Conservation (phyloP, 345 rosid genomes). For the Citrus hindsii region DNA sequence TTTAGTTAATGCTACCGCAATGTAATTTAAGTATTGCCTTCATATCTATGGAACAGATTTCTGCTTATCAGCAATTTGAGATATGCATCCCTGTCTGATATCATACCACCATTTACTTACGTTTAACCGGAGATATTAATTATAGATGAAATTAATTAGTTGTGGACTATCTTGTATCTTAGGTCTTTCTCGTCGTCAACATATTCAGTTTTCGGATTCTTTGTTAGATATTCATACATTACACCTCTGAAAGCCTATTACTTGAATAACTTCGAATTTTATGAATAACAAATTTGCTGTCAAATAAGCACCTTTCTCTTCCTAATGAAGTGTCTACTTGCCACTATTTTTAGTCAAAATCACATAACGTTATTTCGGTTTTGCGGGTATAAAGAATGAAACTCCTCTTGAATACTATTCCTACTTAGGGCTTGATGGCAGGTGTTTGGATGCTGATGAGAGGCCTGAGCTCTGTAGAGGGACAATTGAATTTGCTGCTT, state of each 20-base stretch:
- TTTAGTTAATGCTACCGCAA: not conserved
- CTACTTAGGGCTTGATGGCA: constrained; percentile 54
- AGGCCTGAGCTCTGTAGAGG: constrained; percentile 64
- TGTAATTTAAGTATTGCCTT: not conserved
- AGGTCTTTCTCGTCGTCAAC: not conserved
- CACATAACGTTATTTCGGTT: not conserved
- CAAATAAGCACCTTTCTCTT: not conserved
- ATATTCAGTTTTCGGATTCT: not conserved
- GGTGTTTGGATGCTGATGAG: constrained; percentile 57
- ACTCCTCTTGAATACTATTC: constrained; percentile 53
- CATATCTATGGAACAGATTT: not conserved
- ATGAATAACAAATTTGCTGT: not conserved
- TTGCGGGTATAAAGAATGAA: constrained; percentile 17
- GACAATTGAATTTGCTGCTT: constrained; percentile 63
- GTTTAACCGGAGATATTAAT: not conserved
- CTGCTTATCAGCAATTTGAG: not conserved
- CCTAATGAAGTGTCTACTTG: not conserved
- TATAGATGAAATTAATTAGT: not conserved
- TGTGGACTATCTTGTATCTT: not conserved
- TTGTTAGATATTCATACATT: not conserved
- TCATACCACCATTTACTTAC: not conserved
- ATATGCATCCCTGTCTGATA: not conserved
- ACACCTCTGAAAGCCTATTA: not conserved
- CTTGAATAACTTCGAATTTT: not conserved
- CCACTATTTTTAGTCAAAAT: not conserved